Base-by-base conservation (phyloP, 768 basidiomycete species). In the Boletales sp. region DNA sequence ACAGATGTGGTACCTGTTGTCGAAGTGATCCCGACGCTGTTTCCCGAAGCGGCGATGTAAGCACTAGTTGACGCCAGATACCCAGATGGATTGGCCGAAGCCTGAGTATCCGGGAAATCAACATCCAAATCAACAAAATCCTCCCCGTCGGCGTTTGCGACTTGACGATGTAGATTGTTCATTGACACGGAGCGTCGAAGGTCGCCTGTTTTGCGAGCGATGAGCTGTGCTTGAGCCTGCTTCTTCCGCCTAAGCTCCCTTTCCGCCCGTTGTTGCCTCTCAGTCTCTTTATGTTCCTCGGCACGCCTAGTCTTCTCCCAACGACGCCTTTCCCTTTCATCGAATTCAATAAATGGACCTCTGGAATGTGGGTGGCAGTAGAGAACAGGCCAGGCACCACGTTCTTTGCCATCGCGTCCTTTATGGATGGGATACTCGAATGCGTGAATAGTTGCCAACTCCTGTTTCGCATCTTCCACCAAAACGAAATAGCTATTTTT, bases 11-110 rank as follows among this genome's bases (percentile, higher is more conserved):
- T 94, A 1, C 90, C 92, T 35, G 89, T 87, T 19, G 86, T 88
- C 3, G 94, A 96, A 2, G 95, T 94, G 61, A 98, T 84, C 35
- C 82, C 79, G 41, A 97, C 93, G 55, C 90, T 94, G 70, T 99
- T 98, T 7, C 94, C 94, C 8, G 94, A 97, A 2, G 95, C 95
- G 34, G 93, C 92, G 49, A 90, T 77, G 64, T 93, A 92, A 12
- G 75, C 77, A 31, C 75, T 71, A 2, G 68, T 68, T 7, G 86
- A 86, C 5, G 78, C 77, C 6, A 83, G 72, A 61, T 83, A 88
- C 6, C 87, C 86, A 3, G 87, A 89, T 11, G 86, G 84, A 48
- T 83, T 79, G 13, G 75, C 76, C 3, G 84, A 86, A 46, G 81
- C 80, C 25, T 67, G 59, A 33, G 56, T 59, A n/a, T 70, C 69